Base-by-base conservation (phyloP, 129 eudicot species). In the Flaveria bidentis region DNA sequence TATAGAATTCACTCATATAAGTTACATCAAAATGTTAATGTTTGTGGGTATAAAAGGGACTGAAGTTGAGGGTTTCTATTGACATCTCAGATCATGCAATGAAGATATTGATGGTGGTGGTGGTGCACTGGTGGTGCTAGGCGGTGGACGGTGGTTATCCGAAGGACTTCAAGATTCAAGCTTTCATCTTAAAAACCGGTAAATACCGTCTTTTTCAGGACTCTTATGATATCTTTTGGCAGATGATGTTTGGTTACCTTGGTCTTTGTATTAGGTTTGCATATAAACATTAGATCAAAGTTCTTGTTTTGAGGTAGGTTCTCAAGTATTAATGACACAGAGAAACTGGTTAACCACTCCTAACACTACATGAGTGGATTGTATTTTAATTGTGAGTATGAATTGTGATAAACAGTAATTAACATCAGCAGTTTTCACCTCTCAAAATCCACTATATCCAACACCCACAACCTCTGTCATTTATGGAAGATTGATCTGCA, bases 151-250 rank as follows among this genome's bases (percentile, higher is more conserved):
- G 41, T 36, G 41, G 41, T 0, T 36, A 36, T 0, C 41, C 7
- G 65, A 66, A 46, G 75, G 66, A 53, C 56, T 62, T 30, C 47
- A 64, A 64, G 47, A 33, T 62, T 9, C 14, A 30, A 63, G 69
- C 23, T 63, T 63, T 6, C 12, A 63, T 63, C 23, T 30, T 0
- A 30, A 62, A 28, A 63, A 30, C 69, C 2, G 69, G 69, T 28
- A 33, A 60, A 71, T 30, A 41, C 56, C 36, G 33, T 47, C 18
- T 42, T 60, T 47, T 78, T 63, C 78, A 79, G 63, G 56, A 79
- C 51, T 0, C 17, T 63, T 63, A 30, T 7, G 1, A 18, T 14
- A 47, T 63, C 20, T 45, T 58, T 57, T 20, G 56, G 36, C 41
- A 44, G 41, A 44, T 20, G 50, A 55, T 28, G 18, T 44, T 25